Conservation (phyloP, 148 eudicot species). For the Linanthus parryae region DNA sequence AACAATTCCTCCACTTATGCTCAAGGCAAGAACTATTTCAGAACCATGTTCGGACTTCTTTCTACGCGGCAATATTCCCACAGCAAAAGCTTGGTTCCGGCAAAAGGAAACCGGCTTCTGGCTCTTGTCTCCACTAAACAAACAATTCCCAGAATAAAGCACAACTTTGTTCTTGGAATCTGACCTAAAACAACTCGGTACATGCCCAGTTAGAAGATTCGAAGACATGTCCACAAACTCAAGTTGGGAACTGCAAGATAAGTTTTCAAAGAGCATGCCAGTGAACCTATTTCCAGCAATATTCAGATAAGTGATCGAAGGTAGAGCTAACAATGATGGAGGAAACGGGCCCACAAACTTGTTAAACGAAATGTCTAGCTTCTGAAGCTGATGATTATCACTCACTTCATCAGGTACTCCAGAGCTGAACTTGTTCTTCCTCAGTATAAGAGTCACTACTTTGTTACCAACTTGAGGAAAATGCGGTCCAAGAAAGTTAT, state of each 20-base stretch:
- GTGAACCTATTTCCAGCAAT: conserved; percentile 58
- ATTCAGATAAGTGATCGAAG: conserved; percentile 54
- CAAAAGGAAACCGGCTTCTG: conserved; percentile 62
- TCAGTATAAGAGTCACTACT: conserved; percentile 44
- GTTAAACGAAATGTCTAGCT: conserved; percentile 63
- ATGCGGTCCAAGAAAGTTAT: conserved; percentile 60
- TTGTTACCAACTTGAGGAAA: conserved; percentile 58
- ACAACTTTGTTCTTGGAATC: conserved; percentile 23
- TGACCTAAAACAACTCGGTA: conserved; percentile 54
- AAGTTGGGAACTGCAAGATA: conserved; percentile 49
- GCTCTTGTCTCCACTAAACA: conserved; percentile 25
- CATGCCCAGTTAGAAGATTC: conserved; percentile 54
- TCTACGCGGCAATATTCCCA: conserved; percentile 50
- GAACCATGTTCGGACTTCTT: conserved; percentile 25
- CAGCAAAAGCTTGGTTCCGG: conserved; percentile 85
- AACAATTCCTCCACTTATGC: conserved; percentile 46
- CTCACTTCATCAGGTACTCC: conserved; percentile 47
- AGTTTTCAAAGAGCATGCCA: conserved; percentile 40
- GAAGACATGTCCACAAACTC: conserved; percentile 60
- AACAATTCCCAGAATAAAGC: conserved; percentile 54
- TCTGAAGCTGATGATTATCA: conserved; percentile 53
- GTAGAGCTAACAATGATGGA: conserved; percentile 43
- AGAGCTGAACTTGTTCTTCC: conserved; percentile 57
- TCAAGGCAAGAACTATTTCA: conserved; percentile 34
- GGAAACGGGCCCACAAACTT: conserved; percentile 76